Percentiles rank a stretch among this genome's conserved stretches.
phyloP scores from a whole-genome alignment of 2,329 filamentous ascomycete genomes.

The Botrytis galanthina region DNA sequence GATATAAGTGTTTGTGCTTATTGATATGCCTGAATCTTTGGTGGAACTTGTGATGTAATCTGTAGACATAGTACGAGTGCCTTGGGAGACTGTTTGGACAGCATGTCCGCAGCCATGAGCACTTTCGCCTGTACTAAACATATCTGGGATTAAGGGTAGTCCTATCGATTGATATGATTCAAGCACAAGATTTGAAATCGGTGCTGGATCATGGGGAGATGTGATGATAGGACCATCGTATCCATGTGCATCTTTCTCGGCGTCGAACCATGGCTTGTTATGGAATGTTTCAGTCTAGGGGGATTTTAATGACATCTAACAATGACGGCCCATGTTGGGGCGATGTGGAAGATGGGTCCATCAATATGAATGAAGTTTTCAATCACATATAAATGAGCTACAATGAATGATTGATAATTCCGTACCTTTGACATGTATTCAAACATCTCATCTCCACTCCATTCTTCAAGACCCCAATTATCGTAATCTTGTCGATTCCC shows the following conservation, averaged over 20 bases:
- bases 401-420: neutral
- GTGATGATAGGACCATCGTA: neutral
- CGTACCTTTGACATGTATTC: constrained; percentile 1
- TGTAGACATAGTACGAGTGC: neutral
- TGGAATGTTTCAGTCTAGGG: neutral
- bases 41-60: constrained; percentile 1
- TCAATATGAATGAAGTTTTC: neutral
- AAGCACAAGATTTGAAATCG: neutral
- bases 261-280: neutral
- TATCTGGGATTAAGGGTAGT: neutral
- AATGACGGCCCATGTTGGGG: no score
- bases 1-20: neutral
- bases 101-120: constrained; percentile 9
- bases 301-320: neutral
- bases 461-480: neutral
- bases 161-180: constrained; percentile 10
- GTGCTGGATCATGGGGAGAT: neutral
- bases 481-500: neutral
- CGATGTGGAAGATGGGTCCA: no score
- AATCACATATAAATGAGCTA: neutral
- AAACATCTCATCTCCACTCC: constrained; percentile 1
- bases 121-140: constrained; percentile 5
- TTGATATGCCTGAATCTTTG: neutral
- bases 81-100: neutral
- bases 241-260: constrained; percentile 4